Evolutionary conservation across 2,329 filamentous ascomycete genomes (phyloP).

Genomic region (Beauveria bassiana): DNA sequence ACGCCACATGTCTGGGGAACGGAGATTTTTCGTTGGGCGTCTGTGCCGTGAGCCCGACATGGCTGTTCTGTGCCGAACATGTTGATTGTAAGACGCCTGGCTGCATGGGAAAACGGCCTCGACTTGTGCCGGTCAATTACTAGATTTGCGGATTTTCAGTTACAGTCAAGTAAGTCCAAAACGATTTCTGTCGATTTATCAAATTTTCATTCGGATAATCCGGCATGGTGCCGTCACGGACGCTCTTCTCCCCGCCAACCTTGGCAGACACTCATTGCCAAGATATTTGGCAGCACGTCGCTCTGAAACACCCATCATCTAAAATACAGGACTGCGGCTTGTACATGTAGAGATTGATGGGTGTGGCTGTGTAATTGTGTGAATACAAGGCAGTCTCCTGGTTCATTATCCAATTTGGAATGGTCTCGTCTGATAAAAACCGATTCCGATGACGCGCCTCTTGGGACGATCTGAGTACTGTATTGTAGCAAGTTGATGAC

Average conservation of each 20-base stretch:
- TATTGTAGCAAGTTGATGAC: conserved; percentile 1
- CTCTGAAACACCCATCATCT: background rate
- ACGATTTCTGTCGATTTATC: background rate
- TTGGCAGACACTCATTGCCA: background rate
- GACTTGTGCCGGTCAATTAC: background rate
- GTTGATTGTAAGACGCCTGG: background rate
- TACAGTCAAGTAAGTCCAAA: background rate
- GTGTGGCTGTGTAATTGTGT: background rate
- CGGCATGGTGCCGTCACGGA: background rate
- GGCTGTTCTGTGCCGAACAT: background rate
- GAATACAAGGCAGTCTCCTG: background rate
- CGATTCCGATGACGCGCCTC: background rate
- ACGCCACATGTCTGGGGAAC: background rate
- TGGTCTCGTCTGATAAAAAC: background rate
- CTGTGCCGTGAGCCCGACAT: background rate
- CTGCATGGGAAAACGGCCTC: background rate
- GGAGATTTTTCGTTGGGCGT: background rate
- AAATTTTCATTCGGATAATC: background rate
- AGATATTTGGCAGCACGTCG: background rate
- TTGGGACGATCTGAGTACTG: background rate
- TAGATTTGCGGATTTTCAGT: background rate
- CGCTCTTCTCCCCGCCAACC: background rate
- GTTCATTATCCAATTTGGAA: conserved; percentile 1
- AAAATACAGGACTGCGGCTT: background rate
- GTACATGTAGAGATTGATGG: too few species aligned